Evolutionary conservation across 768 basidiomycete genomes (phyloP).

Genomic region (Podaxis sp.): DNA sequence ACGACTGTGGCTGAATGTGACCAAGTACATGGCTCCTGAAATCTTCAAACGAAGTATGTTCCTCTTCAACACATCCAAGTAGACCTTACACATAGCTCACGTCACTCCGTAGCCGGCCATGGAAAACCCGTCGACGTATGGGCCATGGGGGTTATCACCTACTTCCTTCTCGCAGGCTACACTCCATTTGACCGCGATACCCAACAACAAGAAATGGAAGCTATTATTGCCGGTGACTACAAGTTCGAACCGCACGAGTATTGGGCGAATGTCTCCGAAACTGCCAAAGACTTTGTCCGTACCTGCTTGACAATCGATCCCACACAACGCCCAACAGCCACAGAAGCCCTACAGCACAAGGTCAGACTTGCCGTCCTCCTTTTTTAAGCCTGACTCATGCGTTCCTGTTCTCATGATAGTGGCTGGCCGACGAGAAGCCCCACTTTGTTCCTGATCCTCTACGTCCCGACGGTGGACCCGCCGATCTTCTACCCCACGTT

Average conservation of each 20-base stretch:
- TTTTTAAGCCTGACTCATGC: not conserved
- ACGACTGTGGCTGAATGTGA: not conserved
- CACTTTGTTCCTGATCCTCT: conserved; percentile 65
- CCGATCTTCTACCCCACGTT: conserved; percentile 84
- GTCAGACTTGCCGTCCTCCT: conserved; percentile 19
- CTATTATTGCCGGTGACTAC: conserved; percentile 91
- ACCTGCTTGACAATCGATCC: conserved; percentile 87
- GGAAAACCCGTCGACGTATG: conserved; percentile 93
- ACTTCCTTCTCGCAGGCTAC: conserved; percentile 89
- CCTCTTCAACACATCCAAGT: not conserved
- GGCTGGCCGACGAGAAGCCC: conserved; percentile 68
- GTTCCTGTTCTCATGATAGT: conserved; percentile 27
- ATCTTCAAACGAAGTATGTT: conserved; percentile 85
- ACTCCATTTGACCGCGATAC: conserved; percentile 96
- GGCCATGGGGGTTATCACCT: conserved; percentile 99
- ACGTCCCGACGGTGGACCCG: conserved; percentile 53
- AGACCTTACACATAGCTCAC: not conserved
- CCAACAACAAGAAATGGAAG: conserved; percentile 88
- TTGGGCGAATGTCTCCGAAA: conserved; percentile 79
- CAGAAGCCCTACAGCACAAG: conserved; percentile 66
- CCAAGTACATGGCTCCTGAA: conserved; percentile 91
- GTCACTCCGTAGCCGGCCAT: conserved; percentile 62
- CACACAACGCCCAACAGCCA: conserved; percentile 70
- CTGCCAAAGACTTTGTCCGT: conserved; percentile 80
- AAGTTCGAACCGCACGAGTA: conserved; percentile 78